phyloP scores from a whole-genome alignment of 352 stramenopile species.

The Phytopythium aichiense region DNA sequence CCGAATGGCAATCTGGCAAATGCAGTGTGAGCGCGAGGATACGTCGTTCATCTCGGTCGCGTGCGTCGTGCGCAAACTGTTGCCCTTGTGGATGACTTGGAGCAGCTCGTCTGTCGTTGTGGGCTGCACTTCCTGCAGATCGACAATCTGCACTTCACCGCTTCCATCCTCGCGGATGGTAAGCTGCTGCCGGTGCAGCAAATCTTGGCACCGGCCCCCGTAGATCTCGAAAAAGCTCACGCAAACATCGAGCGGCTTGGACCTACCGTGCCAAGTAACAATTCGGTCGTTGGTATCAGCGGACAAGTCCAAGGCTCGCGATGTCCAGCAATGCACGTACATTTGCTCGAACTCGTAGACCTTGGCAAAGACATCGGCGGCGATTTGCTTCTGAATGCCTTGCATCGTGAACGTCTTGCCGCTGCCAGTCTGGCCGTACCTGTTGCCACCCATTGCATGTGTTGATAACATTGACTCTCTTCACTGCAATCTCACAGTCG shows the following conservation, averaged over 20 bases:
- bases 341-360: conserved; percentile 48
- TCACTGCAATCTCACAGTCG: no score
- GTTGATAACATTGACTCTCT: no score
- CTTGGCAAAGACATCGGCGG: conserved; percentile 69
- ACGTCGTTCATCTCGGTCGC: conserved; percentile 96
- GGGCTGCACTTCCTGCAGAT: conserved; percentile 91
- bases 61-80: conserved; percentile 93
- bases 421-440: conserved; percentile 91
- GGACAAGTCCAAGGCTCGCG: not conserved
- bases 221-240: conserved; percentile 98
- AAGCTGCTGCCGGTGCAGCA: conserved; percentile 88
- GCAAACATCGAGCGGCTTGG: conserved; percentile 76
- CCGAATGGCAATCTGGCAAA: conserved; percentile 92
- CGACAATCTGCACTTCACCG: conserved; percentile 94
- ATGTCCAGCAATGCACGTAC: conserved; percentile 4
- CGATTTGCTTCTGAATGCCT: conserved; percentile 77
- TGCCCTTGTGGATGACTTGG: conserved; percentile 91
- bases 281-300: not conserved
- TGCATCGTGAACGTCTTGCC: conserved; percentile 95
- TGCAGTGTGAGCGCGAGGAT: conserved; percentile 93
- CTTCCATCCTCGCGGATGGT: conserved; percentile 93
- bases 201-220: conserved; percentile 93
- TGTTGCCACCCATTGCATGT: conserved; percentile 5
- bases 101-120: conserved; percentile 87
- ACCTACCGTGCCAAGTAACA: conserved; percentile 12